phyloP scores from a whole-genome alignment of 352 stramenopile species.

The Globisporangium abappressorium region DNA sequence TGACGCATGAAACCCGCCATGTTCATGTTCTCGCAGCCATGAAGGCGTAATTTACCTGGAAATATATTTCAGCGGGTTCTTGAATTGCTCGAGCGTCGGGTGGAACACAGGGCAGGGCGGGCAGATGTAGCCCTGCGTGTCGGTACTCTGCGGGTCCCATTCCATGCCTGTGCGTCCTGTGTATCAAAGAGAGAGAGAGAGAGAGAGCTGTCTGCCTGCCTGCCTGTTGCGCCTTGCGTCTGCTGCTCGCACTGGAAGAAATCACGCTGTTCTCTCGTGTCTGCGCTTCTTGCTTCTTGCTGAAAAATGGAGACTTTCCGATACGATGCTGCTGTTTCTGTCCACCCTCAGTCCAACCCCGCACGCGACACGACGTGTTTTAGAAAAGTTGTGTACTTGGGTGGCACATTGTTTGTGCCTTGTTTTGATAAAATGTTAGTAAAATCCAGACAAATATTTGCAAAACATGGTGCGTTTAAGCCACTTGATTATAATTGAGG shows the following conservation, averaged over 20 bases:
- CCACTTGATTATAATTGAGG: background rate
- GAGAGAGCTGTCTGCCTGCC: background rate
- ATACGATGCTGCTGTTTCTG: background rate
- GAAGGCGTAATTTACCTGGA: conserved; percentile 70
- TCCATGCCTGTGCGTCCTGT: conserved; percentile 38
- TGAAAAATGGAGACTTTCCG: conserved; percentile 8
- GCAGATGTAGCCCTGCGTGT: conserved; percentile 77
- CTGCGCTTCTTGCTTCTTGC: background rate
- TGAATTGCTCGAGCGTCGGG: conserved; percentile 85
- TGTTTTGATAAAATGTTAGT: background rate
- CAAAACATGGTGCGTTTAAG: background rate
- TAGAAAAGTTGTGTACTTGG: background rate
- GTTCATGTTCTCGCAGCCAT: background rate
- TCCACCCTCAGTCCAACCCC: background rate
- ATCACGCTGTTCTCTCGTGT: background rate
- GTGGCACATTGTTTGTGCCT: background rate
- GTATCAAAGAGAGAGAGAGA: background rate
- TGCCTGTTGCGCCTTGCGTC: no score
- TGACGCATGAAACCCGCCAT: background rate
- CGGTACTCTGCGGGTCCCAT: conserved; percentile 54
- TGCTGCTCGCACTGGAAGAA: background rate
- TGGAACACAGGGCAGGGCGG: conserved; percentile 84
- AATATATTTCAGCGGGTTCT: conserved; percentile 92
- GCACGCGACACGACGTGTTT: background rate
- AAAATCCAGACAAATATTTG: background rate